Percentiles rank a stretch among this genome's conserved stretches.
These are phyloP conservation scores for Trichoderma harzianum DNA, from an alignment of 2,329 filamentous ascomycete species.

Conservation along the genomic window DNA sequence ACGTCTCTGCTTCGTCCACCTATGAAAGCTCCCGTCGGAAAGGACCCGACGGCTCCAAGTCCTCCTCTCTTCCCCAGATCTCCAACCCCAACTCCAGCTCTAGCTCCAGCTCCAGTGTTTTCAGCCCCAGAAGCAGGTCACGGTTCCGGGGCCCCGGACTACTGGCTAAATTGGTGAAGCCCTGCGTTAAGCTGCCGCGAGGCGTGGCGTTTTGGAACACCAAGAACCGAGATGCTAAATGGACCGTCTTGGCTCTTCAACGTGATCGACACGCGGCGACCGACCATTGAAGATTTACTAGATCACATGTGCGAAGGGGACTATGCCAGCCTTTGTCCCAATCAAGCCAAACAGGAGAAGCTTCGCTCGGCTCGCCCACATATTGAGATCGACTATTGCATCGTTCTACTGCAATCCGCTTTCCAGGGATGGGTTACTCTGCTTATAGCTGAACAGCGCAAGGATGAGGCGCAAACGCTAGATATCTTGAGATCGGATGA, in stretches of 20 bases:
- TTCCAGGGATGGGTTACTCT: not conserved
- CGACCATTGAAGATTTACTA: not conserved
- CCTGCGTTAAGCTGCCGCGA: not conserved
- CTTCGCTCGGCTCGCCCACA: not conserved
- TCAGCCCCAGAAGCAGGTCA: not conserved
- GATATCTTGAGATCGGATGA: not conserved
- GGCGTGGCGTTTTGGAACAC: not conserved
- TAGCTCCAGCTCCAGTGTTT: not conserved
- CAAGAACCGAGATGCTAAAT: not conserved
- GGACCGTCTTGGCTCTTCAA: not conserved
- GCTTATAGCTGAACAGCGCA: not conserved
- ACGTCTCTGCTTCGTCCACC: not conserved
- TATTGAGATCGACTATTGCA: not conserved
- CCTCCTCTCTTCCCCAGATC: not conserved
- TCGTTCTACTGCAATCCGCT: not conserved
- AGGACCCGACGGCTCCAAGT: not conserved
- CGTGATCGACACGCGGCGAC: not conserved
- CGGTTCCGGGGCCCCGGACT: not conserved
- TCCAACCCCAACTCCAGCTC: conserved; percentile 1
- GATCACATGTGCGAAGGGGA: not conserved
- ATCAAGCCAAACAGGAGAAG: not conserved
- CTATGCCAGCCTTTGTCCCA: not conserved
- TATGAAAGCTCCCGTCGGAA: not conserved
- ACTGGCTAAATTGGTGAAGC: not conserved
- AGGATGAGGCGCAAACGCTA: not conserved